A percentile compares a stretch with the other conserved stretches of the same genome.
phyloP scores from a whole-genome alignment of 2,329 filamentous ascomycete genomes.

The Pyricularia sp. region DNA sequence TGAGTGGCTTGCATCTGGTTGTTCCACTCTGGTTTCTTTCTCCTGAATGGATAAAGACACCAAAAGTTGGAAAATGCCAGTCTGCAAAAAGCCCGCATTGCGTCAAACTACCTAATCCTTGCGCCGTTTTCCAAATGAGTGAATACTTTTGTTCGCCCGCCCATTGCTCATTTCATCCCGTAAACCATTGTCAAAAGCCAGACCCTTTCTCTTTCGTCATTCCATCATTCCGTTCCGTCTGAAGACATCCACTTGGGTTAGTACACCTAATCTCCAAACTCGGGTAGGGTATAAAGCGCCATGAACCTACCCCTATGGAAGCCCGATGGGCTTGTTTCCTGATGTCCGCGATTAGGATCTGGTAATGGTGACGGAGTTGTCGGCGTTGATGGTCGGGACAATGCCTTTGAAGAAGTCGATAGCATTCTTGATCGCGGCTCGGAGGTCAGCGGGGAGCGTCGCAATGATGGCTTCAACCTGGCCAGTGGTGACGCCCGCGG shows the following conservation, averaged over 20 bases:
- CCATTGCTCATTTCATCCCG: background rate
- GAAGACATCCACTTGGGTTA: background rate
- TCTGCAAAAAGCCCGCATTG: background rate
- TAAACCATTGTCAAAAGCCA: background rate
- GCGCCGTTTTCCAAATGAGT: background rate
- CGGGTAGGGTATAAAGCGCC: background rate
- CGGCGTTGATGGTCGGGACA: too few species aligned
- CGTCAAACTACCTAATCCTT: background rate
- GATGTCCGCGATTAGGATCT: too few species aligned
- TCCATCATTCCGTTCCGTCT: background rate
- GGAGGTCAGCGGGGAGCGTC: background rate
- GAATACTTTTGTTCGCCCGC: background rate
- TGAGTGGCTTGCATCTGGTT: background rate
- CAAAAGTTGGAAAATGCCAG: background rate
- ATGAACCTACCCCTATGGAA: background rate
- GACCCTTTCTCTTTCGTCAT: background rate
- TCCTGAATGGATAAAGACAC: background rate
- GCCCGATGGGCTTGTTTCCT: too few species aligned
- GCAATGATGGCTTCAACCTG: too few species aligned
- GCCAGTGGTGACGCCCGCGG: background rate
- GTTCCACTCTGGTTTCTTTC: background rate
- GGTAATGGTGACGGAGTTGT: too few species aligned
- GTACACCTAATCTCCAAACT: background rate
- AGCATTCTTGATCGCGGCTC: too few species aligned
- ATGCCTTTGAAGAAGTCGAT: too few species aligned